Evolutionary conservation across 768 basidiomycete genomes (phyloP).

Genomic region (Mycena pura): DNA sequence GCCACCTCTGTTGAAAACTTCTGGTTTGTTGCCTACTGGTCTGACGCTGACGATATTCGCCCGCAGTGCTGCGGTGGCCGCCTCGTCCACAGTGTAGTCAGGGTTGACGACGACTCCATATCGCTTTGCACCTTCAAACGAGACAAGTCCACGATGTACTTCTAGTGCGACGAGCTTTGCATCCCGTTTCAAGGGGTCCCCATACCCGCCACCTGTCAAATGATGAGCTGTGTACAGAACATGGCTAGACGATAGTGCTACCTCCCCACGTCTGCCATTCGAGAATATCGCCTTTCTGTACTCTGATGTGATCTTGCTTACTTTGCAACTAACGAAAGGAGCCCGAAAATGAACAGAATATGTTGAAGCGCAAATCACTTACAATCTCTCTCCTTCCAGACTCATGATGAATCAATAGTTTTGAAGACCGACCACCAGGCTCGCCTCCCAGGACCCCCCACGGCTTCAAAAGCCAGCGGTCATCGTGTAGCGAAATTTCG

Average conservation of each 20-base stretch:
- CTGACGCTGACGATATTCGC: slow-evolving; percentile 1
- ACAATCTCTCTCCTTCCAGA: slow-evolving; percentile 17
- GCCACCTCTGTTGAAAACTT: slow-evolving; percentile 26
- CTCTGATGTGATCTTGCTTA: slow-evolving; percentile 25
- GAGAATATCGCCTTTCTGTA: slow-evolving; percentile 20
- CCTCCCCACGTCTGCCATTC: slow-evolving; percentile 32
- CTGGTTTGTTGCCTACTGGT: background rate
- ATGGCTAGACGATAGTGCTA: background rate
- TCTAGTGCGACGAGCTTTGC: slow-evolving; percentile 22
- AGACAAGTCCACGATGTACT: slow-evolving; percentile 16
- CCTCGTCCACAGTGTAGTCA: slow-evolving; percentile 13
- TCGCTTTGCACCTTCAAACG: slow-evolving; percentile 19
- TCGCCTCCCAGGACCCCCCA: slow-evolving; percentile 29
- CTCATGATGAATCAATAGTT: slow-evolving; percentile 19
- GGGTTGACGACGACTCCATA: slow-evolving; percentile 22
- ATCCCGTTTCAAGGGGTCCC: slow-evolving; percentile 26
- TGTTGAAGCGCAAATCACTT: background rate
- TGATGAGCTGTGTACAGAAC: background rate
- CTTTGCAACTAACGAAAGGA: background rate
- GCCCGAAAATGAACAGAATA: background rate
- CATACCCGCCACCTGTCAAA: slow-evolving; percentile 20
- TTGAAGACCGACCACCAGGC: slow-evolving; percentile 21
- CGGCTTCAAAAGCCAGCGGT: slow-evolving; percentile 29
- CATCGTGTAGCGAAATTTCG: slow-evolving; percentile 28
- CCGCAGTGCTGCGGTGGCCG: slow-evolving; percentile 15